These are phyloP conservation scores for Castanea sativa DNA, from an alignment of 306 rosid species.

Conservation along the genomic window DNA sequence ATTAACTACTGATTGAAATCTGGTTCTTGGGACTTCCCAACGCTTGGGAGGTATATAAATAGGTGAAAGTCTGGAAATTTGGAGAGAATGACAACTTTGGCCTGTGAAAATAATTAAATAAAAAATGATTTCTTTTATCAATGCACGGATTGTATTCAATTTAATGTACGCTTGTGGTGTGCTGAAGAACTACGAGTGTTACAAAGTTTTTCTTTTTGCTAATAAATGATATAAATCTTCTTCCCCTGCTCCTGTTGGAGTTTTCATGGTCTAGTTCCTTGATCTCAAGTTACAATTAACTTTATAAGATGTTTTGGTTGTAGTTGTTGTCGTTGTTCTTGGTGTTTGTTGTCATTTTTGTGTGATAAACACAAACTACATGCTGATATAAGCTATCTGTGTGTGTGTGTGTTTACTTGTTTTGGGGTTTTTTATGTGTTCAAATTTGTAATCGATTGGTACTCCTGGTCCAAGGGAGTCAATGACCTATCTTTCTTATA, in stretches of 20 bases:
- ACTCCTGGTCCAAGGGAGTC: background rate
- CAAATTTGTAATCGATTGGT: background rate
- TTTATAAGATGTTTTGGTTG: background rate
- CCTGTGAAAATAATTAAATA: background rate
- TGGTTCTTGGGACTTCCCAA: background rate
- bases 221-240: background rate
- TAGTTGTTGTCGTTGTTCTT: background rate
- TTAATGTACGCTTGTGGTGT: background rate
- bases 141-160: background rate
- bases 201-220: background rate
- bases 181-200: background rate
- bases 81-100: background rate
- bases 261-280: background rate
- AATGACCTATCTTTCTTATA: background rate
- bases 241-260: background rate
- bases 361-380: background rate
- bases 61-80: background rate
- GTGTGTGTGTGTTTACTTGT: background rate
- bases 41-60: background rate
- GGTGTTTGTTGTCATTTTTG: background rate
- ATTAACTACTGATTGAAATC: background rate
- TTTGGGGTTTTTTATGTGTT: background rate
- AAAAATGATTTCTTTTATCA: background rate
- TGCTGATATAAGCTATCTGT: background rate
- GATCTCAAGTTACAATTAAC: background rate